Evolutionary conservation across 2,329 filamentous ascomycete genomes (phyloP), one percentile per base, ranked within the genome.

Genomic region (Cladosporium halotolerans): DNA sequence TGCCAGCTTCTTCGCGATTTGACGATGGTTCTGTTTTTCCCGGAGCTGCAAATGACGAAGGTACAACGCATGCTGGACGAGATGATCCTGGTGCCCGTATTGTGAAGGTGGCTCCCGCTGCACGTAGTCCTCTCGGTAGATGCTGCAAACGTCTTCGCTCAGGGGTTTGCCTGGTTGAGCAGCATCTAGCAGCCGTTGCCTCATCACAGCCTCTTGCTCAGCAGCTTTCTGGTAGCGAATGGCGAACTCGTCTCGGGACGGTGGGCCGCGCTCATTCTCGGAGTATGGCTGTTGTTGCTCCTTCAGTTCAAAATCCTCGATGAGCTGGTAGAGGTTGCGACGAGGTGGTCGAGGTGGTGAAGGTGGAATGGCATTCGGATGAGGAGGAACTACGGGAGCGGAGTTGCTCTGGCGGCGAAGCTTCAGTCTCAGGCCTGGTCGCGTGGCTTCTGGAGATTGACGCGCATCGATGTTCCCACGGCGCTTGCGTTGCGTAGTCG

Each of bases 21-120:
- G 76, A 34, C 82, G 82, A 69, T 97, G 92, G 10, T 84, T 79
- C 58, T 82, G 81, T 61, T 90, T 87, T 68, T 99, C 93, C 54
- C 83, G 81, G 2, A 85, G 72, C 73, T 97, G 81, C 34, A 97
- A 76, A 62, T 84, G 87, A 45, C 88, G 83, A 62, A 97, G 92
- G 61, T 91, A 86, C 10, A 85, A 66, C 55, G 87, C 85, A 57
- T 95, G 91, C 44, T 85, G 84, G 43, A 87, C 77, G 50, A 97
- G 78, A 66, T 97, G 88, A 64, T 97, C 91, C 65, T 83, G 80
- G 61, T 95, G 90, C n/a, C 86, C 84, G 76, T 89, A 97, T 63
- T 93, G 89, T 49, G 80, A 79, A 0, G 83, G 80, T 0, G 88
- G 88, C 62, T 95, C 87, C 53, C 88, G 84, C 55, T 79, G 78